Conservation (phyloP, 208 protist species). For the Angomonas ambiguus region DNA sequence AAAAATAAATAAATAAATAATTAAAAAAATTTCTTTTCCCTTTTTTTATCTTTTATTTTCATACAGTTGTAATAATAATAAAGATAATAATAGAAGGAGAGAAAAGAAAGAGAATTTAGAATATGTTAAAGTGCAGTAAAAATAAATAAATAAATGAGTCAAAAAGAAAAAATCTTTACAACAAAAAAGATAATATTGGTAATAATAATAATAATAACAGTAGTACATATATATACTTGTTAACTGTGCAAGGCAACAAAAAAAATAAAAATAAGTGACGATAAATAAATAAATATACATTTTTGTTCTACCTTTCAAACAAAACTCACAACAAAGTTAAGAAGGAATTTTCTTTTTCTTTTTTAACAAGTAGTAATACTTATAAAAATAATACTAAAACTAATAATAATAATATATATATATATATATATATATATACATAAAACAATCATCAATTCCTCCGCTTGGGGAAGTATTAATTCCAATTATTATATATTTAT, state of each 20-base stretch:
- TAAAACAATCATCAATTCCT: too few relatives aligned
- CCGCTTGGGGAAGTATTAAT: too few relatives aligned
- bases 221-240: not conserved
- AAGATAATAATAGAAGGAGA: constrained; percentile 14
- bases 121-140: constrained; percentile 6
- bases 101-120: constrained; percentile 22
- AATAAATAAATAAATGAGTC: constrained; percentile 9
- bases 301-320: not conserved
- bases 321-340: not conserved
- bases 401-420: constrained; percentile 9
- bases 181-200: constrained; percentile 11
- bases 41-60: not conserved
- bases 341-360: too few relatives aligned
- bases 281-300: constrained; percentile 3
- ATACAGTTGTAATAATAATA: too few relatives aligned
- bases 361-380: too few relatives aligned
- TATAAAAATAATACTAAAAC: not conserved
- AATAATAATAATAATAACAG: too few relatives aligned
- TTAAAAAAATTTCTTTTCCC: not conserved
- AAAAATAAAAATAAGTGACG: constrained; percentile 13
- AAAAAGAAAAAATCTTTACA: constrained; percentile 1
- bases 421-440: too few relatives aligned
- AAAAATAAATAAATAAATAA: not conserved
- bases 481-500: too few relatives aligned
- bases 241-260: not conserved